A percentile compares a stretch with the other conserved stretches of the same genome.
These are phyloP conservation scores for Adansonia madagascariensis DNA, from an alignment of 441 rosid genomes.

Conservation along the genomic window DNA sequence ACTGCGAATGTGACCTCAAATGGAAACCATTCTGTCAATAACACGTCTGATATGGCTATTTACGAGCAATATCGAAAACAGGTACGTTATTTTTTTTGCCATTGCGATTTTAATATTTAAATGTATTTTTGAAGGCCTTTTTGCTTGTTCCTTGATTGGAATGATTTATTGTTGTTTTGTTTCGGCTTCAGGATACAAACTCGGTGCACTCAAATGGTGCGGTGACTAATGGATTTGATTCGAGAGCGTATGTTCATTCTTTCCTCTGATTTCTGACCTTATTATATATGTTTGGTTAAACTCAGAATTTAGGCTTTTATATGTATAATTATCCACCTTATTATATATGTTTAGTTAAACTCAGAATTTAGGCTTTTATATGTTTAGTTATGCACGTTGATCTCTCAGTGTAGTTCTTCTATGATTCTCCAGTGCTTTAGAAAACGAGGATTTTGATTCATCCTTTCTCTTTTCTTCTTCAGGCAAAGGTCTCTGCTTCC, in stretches of 20 bases:
- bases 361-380: conserved; percentile 3
- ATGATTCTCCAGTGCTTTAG: not conserved
- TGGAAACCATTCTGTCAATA: conserved; percentile 51
- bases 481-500: conserved; percentile 86
- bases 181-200: conserved; percentile 45
- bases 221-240: conserved; percentile 45
- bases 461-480: conserved; percentile 27
- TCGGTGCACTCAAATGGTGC: conserved; percentile 44
- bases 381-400: not conserved
- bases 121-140: not conserved
- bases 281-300: not conserved
- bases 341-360: not conserved
- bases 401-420: not conserved
- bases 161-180: conserved; percentile 12
- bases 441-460: conserved; percentile 24
- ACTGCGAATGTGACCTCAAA: conserved; percentile 31
- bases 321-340: not conserved
- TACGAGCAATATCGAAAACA: conserved; percentile 64
- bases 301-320: not conserved
- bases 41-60: conserved; percentile 59
- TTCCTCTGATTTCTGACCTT: not conserved
- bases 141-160: not conserved
- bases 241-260: conserved; percentile 56
- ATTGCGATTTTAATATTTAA: not conserved
- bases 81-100: conserved; percentile 34